Base-by-base conservation (phyloP, 805 yeast species). In the Lachancea dasiensis region DNA sequence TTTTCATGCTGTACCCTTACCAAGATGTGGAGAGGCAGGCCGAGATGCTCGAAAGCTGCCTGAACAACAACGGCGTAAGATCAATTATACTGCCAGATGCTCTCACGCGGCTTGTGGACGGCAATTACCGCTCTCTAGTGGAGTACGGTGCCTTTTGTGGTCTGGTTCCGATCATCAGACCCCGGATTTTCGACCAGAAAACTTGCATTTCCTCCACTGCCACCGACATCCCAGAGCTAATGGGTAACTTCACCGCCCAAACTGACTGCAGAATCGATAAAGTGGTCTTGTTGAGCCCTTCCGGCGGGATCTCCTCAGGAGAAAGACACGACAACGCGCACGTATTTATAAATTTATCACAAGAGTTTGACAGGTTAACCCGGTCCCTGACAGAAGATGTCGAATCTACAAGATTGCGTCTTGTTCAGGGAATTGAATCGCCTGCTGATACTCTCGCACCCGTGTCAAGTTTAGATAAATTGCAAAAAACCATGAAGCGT, bases 231-330 rank as follows among this genome's bases (percentile, higher is more conserved):
- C 64, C 67, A 2, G 40, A 45, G 19, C 63, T 66, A 20, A 55
- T 72, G 31, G 45, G 46, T 10, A 42, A 50, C 8, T 43, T 61
- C 23, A 56, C 58, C 30, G 34, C 46, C 68, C 19, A 56, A 68
- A n/a, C 67, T 79, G 0, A 41, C 16, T 48, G 52, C 1, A 37
- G 43, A 20, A 72, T 92, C 29, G 98, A 92, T 46, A 92, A 92
- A 48, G 62, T 90, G 20, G 74, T 90, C 6, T 77, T 80, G 45
- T 65, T 92, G 21, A 97, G 87, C 50, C 75, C 79, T 1, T 56
- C 72, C 14, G 99, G 99, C 1, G 99, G 99, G 0, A 81, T 86
- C 5, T 97, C 97, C 0, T 82, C 94, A 0, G 65, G 78, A 17
- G 95, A 86, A 54, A 69, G 97, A 41, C 73, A 77, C 41, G 77